phyloP scores from a whole-genome alignment of 2,329 filamentous ascomycete genomes.

The Didymella pinodella region DNA sequence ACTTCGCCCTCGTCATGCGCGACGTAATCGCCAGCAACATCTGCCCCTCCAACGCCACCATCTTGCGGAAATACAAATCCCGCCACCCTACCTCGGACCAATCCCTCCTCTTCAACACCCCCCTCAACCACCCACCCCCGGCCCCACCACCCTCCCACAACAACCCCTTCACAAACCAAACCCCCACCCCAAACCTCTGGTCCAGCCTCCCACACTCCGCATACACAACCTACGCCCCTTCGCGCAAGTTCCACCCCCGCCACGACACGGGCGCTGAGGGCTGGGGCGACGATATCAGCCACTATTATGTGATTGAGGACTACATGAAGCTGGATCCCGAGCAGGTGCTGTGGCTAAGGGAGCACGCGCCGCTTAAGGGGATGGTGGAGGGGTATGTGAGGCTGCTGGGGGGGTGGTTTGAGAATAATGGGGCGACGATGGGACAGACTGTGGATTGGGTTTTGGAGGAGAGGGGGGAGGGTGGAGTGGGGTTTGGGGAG shows the following conservation, averaged over 20 bases:
- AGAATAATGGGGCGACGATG: slow-evolving; percentile 1
- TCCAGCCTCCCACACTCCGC: neutral
- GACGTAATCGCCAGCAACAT: neutral
- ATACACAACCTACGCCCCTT: slow-evolving; percentile 28
- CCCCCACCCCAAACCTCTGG: neutral
- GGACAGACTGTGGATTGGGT: slow-evolving; percentile 64
- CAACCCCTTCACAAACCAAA: neutral
- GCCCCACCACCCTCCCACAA: neutral
- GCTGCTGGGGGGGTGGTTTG: neutral
- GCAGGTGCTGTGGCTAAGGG: slow-evolving; percentile 65
- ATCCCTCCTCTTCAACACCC: neutral
- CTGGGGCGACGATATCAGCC: slow-evolving; percentile 69
- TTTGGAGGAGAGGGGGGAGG: slow-evolving; percentile 56
- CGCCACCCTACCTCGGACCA: neutral
- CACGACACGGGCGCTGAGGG: slow-evolving; percentile 66
- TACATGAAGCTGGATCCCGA: slow-evolving; percentile 70
- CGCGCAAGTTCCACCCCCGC: slow-evolving; percentile 58
- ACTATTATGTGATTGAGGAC: slow-evolving; percentile 70
- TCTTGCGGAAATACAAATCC: neutral
- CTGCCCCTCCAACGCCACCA: neutral
- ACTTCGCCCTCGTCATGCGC: neutral
- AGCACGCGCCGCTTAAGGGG: slow-evolving; percentile 63
- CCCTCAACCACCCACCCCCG: neutral
- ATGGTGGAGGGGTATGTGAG: slow-evolving; percentile 63
- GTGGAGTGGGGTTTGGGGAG: slow-evolving; percentile 64